phyloP scores from a whole-genome alignment of 805 yeast genomes.

The Hagleromyces aurorensis region DNA sequence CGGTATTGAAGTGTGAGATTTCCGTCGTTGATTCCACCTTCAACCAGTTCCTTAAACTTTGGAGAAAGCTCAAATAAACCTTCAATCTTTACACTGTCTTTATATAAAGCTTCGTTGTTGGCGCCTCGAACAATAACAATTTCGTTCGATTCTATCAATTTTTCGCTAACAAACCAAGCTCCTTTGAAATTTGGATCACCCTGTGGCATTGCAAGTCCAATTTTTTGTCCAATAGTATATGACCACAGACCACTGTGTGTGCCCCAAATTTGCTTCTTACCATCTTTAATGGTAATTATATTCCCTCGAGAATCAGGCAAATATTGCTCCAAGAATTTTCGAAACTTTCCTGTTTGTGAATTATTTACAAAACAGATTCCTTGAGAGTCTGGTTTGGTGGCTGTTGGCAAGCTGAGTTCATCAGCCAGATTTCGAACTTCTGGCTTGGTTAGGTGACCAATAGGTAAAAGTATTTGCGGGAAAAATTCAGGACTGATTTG shows the following conservation, averaged over 20 bases:
- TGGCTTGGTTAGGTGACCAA: slow-evolving; percentile 71
- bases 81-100: slow-evolving; percentile 35
- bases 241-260: slow-evolving; percentile 84
- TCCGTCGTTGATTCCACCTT: slow-evolving; percentile 4
- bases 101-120: slow-evolving; percentile 48
- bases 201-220: slow-evolving; percentile 76
- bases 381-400: slow-evolving; percentile 84
- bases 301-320: slow-evolving; percentile 68
- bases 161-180: slow-evolving; percentile 79
- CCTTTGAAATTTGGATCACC: slow-evolving; percentile 71
- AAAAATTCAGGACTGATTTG: slow-evolving; percentile 46
- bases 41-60: slow-evolving; percentile 1
- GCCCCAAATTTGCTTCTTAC: slow-evolving; percentile 72
- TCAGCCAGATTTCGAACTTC: slow-evolving; percentile 63
- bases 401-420: slow-evolving; percentile 46
- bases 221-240: slow-evolving; percentile 86
- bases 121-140: slow-evolving; percentile 70
- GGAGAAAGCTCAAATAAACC: slow-evolving; percentile 28
- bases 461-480: slow-evolving; percentile 57
- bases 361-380: slow-evolving; percentile 84
- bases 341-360: slow-evolving; percentile 54
- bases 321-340: slow-evolving; percentile 67
- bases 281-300: slow-evolving; percentile 43
- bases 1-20: slow-evolving; percentile 52
- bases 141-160: slow-evolving; percentile 56